Evolutionary conservation across 192 early-diverging fungal species (phyloP), one percentile per base, ranked within the genome.

Genomic region (Radiomyces spectabilis): DNA sequence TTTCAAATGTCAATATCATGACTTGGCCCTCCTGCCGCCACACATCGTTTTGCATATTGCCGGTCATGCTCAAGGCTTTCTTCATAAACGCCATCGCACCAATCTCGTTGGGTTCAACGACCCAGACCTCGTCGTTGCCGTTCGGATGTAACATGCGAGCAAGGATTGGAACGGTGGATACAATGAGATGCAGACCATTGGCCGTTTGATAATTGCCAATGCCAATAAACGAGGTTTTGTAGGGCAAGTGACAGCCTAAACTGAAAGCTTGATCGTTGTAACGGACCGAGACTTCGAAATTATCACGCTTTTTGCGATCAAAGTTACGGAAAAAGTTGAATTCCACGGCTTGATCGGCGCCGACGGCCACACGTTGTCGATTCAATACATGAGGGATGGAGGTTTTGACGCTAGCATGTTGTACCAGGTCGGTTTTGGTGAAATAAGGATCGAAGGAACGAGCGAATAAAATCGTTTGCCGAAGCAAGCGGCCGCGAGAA

Each of bases 291-390:
- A 85, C 41, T 19, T 76, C 71, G 61, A 76, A 77, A 24, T 48
- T 52, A 7, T 60, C 61, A 15, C 50, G 43, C 27, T 70, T 63
- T 16, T 66, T 34, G 3, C 66, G 37, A 37, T 65, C 68, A 71
- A 89, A 86, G 68, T 89, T 89, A 34, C 86, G 71, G 18, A 85
- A 57, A 59, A 89, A 86, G 8, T 70, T 78, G 47, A 81, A 65
- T 24, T 63, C 51, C 0, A 69, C 69, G 24, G 41, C 51, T 1
- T 70, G 65, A 37, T 62, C 53, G 18, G 38, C 41, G 10, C 18
- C n/a, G 2, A 53, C 37, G 8, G 59, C 21, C 16, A 32, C 34
- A 9, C 79, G 64, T 46, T 81, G 79, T 16, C 59, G 48, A 41
- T 76, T 76, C 27, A 81, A 49, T 0, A 76, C 66, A 15, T 78